These are phyloP conservation scores for Colletotrichum euphorbiae DNA, from an alignment of 2,329 filamentous ascomycete genomes.

Conservation along the genomic window DNA sequence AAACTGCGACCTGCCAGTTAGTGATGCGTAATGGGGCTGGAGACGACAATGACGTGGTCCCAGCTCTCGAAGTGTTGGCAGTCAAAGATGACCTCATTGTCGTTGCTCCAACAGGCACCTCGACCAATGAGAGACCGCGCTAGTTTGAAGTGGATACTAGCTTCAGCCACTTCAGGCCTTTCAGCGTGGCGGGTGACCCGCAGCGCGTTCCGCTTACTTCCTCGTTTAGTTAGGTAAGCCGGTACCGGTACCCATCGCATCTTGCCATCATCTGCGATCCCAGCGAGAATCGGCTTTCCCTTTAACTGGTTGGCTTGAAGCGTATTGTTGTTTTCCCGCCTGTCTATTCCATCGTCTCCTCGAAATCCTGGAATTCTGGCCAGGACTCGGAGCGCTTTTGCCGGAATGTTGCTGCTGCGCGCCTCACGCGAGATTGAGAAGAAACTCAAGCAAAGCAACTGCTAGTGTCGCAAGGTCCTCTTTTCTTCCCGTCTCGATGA, in stretches of 20 bases:
- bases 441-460: background rate
- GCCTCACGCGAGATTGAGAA: conserved; percentile 4
- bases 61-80: conserved; percentile 1
- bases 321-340: too few species aligned
- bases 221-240: conserved; percentile 16
- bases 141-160: background rate
- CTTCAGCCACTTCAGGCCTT: conserved; percentile 28
- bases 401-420: background rate
- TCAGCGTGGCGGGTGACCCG: conserved; percentile 31
- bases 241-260: background rate
- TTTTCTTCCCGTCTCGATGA: background rate
- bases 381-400: background rate
- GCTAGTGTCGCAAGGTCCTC: conserved; percentile 1
- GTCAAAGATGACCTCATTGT: conserved; percentile 30
- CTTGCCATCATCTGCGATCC: conserved; percentile 27
- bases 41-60: conserved; percentile 37
- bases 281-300: background rate
- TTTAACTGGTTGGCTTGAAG: background rate
- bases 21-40: conserved; percentile 36
- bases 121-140: conserved; percentile 13
- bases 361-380: background rate
- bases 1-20: conserved; percentile 1
- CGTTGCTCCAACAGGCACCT: background rate
- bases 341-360: background rate
- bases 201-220: background rate